Percentiles rank a stretch among this genome's conserved stretches.
phyloP scores from a whole-genome alignment of 1,284 basidiomycete species.

The Tylopilus sp. region DNA sequence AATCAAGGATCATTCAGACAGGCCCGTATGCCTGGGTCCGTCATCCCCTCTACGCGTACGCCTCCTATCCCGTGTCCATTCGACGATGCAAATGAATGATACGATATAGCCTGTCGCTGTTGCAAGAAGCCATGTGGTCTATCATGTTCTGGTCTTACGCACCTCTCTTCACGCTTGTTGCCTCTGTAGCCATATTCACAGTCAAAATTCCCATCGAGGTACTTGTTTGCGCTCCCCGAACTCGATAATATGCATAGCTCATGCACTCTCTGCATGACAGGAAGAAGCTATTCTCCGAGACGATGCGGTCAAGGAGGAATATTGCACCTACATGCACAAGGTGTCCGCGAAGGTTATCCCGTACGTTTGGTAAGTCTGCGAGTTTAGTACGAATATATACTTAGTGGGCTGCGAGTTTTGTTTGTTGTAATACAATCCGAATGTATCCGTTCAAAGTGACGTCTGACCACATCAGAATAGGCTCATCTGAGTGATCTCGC shows the following conservation, averaged over 20 bases:
- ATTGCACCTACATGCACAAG: constrained; percentile 1
- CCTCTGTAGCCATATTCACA: constrained; percentile 6
- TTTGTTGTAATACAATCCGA: not conserved
- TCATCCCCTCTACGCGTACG: constrained; percentile 30
- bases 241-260: not conserved
- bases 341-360: constrained; percentile 2
- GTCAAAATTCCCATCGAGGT: constrained; percentile 33
- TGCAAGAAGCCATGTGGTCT: constrained; percentile 7
- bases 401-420: not conserved
- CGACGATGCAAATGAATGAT: not conserved
- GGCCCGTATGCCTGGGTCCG: constrained; percentile 30
- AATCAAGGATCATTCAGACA: constrained; percentile 19
- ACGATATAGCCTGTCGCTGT: constrained; percentile 14
- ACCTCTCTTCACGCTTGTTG: constrained; percentile 19
- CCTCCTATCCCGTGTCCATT: not conserved
- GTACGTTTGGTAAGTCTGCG: constrained; percentile 1
- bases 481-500: too few species aligned
- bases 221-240: not conserved
- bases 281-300: not conserved
- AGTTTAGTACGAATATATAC: too few species aligned
- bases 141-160: constrained; percentile 31
- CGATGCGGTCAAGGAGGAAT: not conserved
- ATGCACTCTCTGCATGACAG: not conserved
- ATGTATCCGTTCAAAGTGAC: too few species aligned
- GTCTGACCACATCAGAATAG: too few species aligned